phyloP scores from a whole-genome alignment of 495 filamentous ascomycete species.

The Penicillium cataractarum region DNA sequence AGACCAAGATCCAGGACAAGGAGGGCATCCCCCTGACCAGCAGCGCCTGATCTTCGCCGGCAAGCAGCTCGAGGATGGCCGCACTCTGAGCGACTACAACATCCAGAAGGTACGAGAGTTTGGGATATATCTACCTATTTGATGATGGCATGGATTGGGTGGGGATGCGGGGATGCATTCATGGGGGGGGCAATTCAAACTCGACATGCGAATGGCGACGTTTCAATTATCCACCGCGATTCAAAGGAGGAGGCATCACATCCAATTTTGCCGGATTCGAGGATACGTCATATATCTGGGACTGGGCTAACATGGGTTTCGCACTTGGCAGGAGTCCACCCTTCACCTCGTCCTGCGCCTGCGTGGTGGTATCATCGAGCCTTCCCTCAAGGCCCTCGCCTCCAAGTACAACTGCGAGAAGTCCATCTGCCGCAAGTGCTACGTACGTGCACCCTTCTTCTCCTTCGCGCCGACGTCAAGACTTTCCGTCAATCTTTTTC shows the following conservation, averaged over 20 bases:
- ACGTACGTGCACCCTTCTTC: constrained; percentile 60
- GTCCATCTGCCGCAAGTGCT: constrained; percentile 99
- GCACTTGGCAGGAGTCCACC: constrained; percentile 79
- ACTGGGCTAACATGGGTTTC: constrained; percentile 31
- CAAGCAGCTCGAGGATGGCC: constrained; percentile 99
- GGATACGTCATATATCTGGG: constrained; percentile 9
- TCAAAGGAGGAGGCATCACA: constrained; percentile 17
- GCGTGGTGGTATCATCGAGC: constrained; percentile 99
- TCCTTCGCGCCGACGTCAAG: neutral
- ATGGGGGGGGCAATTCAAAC: constrained; percentile 4
- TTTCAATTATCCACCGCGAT: constrained; percentile 3
- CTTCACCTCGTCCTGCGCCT: constrained; percentile 99
- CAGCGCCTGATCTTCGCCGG: constrained; percentile 99
- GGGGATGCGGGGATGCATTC: constrained; percentile 9
- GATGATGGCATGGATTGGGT: constrained; percentile 15
- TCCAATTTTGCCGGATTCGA: constrained; percentile 5
- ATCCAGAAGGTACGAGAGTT: constrained; percentile 88
- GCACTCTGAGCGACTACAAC: constrained; percentile 98
- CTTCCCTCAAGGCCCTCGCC: constrained; percentile 96
- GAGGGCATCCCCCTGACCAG: constrained; percentile 99
- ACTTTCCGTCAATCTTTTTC: neutral
- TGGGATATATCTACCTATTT: constrained; percentile 6
- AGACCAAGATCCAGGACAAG: constrained; percentile 98
- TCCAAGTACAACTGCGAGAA: constrained; percentile 99
- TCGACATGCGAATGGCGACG: neutral